Conservation (phyloP, 108 stramenopile genomes). For the Cylindrotheca fusiformis region DNA sequence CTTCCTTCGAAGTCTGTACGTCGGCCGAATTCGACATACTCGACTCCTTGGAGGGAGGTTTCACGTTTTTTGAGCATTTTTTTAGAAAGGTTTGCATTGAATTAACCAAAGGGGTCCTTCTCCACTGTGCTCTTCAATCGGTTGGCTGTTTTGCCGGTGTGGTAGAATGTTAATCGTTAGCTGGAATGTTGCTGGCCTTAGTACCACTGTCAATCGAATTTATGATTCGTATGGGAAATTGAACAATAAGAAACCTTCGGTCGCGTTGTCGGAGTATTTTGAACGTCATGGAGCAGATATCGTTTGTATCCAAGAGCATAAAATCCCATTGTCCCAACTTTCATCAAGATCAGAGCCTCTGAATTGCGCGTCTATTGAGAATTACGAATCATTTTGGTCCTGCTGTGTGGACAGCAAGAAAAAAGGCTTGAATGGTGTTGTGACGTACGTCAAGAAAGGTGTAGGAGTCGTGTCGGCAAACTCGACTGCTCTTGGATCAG, state of each 20-base stretch:
- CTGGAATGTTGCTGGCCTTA: slow-evolving; percentile 91
- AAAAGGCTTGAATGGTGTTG: slow-evolving; percentile 87
- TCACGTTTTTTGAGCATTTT: no score
- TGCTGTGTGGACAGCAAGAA: slow-evolving; percentile 58
- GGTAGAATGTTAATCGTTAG: slow-evolving; percentile 69
- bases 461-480: slow-evolving; percentile 47
- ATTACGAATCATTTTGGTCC: slow-evolving; percentile 86
- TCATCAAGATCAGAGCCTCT: slow-evolving; percentile 63
- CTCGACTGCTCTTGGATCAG: slow-evolving; percentile 40
- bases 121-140: background rate
- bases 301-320: slow-evolving; percentile 89
- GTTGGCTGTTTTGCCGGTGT: no score
- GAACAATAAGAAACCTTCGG: slow-evolving; percentile 8
- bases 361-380: slow-evolving; percentile 48
- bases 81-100: no score
- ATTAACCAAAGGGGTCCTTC: no score
- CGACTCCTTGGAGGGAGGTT: no score
- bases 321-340: slow-evolving; percentile 70
- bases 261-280: slow-evolving; percentile 46
- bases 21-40: no score
- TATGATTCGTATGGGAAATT: slow-evolving; percentile 28
- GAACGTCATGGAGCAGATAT: slow-evolving; percentile 70
- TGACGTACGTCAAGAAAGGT: slow-evolving; percentile 75
- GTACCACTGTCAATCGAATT: slow-evolving; percentile 69
- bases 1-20: no score